Conservation (phyloP, 352 stramenopile species). For the Aphanomyces astaci region DNA sequence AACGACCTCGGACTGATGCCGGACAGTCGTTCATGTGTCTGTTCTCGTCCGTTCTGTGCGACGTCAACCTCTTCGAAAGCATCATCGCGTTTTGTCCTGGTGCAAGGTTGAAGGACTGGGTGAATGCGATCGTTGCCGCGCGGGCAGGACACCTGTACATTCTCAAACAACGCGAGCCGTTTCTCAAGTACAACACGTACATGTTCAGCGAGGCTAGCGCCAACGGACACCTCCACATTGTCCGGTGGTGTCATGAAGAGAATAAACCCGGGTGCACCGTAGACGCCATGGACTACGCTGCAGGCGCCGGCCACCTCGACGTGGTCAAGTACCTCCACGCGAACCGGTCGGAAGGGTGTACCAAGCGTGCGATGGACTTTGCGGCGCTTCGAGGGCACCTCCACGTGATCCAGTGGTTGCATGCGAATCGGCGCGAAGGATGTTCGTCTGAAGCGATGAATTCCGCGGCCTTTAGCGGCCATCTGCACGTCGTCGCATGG, state of each 20-base stretch:
- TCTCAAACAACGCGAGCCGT: conserved; percentile 3
- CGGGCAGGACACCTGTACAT: conserved; percentile 17
- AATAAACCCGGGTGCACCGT: conserved; percentile 14
- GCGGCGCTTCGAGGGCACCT: conserved; percentile 21
- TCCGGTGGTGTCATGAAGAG: conserved; percentile 13
- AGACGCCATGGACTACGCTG: conserved; percentile 24
- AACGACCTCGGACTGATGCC: background rate
- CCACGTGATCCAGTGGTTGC: conserved; percentile 21
- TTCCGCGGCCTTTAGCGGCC: conserved; percentile 17
- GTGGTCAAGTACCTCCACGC: conserved; percentile 21
- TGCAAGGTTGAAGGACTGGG: conserved; percentile 11
- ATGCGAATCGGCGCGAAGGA: conserved; percentile 3
- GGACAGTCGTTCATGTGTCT: background rate
- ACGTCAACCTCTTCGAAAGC: conserved; percentile 16
- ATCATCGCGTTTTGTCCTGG: conserved; percentile 13
- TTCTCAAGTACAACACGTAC: conserved; percentile 23
- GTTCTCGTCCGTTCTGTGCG: conserved; percentile 21
- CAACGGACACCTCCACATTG: conserved; percentile 19
- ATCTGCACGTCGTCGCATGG: conserved; percentile 23
- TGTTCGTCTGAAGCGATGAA: conserved; percentile 24
- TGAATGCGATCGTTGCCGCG: conserved; percentile 18
- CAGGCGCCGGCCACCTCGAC: conserved; percentile 16
- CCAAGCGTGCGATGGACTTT: conserved; percentile 23
- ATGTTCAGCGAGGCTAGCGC: conserved; percentile 21
- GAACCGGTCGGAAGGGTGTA: conserved; percentile 13